Base-by-base conservation (phyloP, 768 basidiomycete genomes). In the Termitomyces sp. region DNA sequence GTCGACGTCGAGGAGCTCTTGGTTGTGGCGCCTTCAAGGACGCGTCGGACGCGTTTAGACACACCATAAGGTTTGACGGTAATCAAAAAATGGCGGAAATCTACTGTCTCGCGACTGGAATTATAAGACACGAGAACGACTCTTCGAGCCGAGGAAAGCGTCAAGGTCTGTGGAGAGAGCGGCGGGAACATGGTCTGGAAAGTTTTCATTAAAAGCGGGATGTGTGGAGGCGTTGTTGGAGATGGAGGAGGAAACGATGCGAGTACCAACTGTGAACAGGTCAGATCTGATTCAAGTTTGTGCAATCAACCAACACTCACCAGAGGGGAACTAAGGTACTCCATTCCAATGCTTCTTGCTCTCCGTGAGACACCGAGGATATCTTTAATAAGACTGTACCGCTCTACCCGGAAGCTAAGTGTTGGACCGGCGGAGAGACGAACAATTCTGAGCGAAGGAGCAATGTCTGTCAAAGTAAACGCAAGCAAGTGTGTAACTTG, bases 181-280 rank as follows among this genome's bases (percentile, higher is more conserved):
- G 97, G 89, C 5, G 97, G 97, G 75, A 98, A 99, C 61, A 99
- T 78, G 33, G 92, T 88, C 72, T 98, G 97, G 76, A 99, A 97
- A 59, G 94, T 85, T 73, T 97, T 97, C 82, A 95, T 89, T 68
- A 98, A 82, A 59, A 98, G 87, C 40, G 92, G 82, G 41, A 98
- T 80, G 70, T 98, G 94, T 2, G 87, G 85, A 2, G 93, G 89
- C 2, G 88, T 88, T 26, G 76, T 80, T 3, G 89, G 88, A 10
- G 83, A 86, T 52, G 85, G 88, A 59, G 80, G 85, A 55, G 85
- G 93, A 74, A 86, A 96, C 18, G 87, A 96, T 63, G 89, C 92
- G 30, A 98, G 84, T 2, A 99, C 96, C 59, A 98, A 87, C 96
- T 96, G 70, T 40, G 26, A 5, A 41, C 5, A 46, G 38, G 38